Percentiles rank a stretch among this genome's conserved stretches.
phyloP scores from a whole-genome alignment of 2,329 filamentous ascomycete species.

The Monascus ruber region DNA sequence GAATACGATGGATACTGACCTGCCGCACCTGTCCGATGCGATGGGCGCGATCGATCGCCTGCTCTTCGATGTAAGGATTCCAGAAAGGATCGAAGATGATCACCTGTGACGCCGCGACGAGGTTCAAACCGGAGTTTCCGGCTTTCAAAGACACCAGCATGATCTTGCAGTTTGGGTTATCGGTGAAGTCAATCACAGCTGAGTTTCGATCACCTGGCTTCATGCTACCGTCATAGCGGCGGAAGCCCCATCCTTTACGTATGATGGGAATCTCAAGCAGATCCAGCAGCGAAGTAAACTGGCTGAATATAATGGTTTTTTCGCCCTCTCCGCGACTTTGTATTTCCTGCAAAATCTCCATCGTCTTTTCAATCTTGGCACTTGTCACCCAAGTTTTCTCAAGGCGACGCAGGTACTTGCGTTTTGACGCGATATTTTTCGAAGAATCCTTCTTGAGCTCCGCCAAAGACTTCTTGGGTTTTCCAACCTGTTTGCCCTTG shows the following conservation, averaged over 20 bases:
- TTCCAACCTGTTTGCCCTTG: constrained; percentile 35
- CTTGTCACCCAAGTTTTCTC: constrained; percentile 60
- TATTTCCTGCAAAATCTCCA: constrained; percentile 50
- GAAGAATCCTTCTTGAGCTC: constrained; percentile 57
- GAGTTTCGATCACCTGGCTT: constrained; percentile 52
- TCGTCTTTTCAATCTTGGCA: constrained; percentile 59
- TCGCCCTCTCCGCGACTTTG: constrained; percentile 43
- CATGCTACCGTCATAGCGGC: constrained; percentile 71
- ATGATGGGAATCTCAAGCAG: constrained; percentile 62
- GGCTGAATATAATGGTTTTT: constrained; percentile 73
- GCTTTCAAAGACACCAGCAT: constrained; percentile 72
- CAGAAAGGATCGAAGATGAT: constrained; percentile 90
- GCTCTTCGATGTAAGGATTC: constrained; percentile 88
- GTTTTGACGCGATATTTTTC: constrained; percentile 53
- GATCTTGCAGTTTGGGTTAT: constrained; percentile 49
- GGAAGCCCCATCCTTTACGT: constrained; percentile 46
- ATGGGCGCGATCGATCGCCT: constrained; percentile 81
- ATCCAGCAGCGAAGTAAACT: constrained; percentile 70
- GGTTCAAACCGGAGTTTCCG: constrained; percentile 75
- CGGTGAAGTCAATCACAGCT: constrained; percentile 56
- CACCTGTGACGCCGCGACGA: constrained; percentile 71
- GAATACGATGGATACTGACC: constrained; percentile 69
- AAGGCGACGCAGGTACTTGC: constrained; percentile 58
- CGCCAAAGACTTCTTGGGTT: constrained; percentile 44
- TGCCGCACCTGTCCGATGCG: constrained; percentile 67